Conservation (phyloP, 2,329 filamentous ascomycete genomes). For the Ceratocystis papillata region DNA sequence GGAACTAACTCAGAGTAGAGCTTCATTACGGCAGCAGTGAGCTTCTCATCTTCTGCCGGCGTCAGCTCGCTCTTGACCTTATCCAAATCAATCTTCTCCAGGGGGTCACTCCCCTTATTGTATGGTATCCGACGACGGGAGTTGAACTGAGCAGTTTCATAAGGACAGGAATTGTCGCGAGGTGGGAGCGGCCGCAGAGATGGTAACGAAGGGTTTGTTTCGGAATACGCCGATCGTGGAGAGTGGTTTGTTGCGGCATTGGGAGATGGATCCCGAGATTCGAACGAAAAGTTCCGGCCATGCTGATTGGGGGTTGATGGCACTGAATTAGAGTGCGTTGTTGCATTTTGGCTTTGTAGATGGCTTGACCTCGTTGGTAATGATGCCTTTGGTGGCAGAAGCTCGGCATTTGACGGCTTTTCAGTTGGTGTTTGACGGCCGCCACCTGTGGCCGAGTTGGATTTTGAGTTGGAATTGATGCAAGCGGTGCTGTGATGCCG, state of each 20-base stretch:
- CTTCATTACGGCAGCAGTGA: slow-evolving; percentile 74
- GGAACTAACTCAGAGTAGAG: slow-evolving; percentile 79
- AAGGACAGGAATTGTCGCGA: slow-evolving; percentile 59
- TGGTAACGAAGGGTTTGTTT: slow-evolving; percentile 65
- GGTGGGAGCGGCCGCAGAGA: slow-evolving; percentile 55
- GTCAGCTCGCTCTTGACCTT: slow-evolving; percentile 62
- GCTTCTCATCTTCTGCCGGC: slow-evolving; percentile 59
- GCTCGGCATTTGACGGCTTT: slow-evolving; percentile 34
- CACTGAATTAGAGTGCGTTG: slow-evolving; percentile 67
- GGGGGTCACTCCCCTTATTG: slow-evolving; percentile 66
- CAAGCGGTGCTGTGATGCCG: slow-evolving; percentile 1
- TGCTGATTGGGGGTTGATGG: slow-evolving; percentile 89
- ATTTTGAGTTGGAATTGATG: slow-evolving; percentile 3
- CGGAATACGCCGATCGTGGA: slow-evolving; percentile 80
- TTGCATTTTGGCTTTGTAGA: slow-evolving; percentile 26
- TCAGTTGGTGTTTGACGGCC: slow-evolving; percentile 17
- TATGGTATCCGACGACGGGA: slow-evolving; percentile 85
- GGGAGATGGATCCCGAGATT: slow-evolving; percentile 70
- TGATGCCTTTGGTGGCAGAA: slow-evolving; percentile 25
- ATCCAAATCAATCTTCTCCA: slow-evolving; percentile 60
- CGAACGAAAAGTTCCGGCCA: slow-evolving; percentile 68
- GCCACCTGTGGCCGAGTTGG: neutral
- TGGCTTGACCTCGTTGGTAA: slow-evolving; percentile 27
- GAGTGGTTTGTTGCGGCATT: slow-evolving; percentile 67
- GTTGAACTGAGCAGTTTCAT: slow-evolving; percentile 74